Conservation (phyloP, 176 grass and related monocot genomes). For the Musa troglodytarum region DNA sequence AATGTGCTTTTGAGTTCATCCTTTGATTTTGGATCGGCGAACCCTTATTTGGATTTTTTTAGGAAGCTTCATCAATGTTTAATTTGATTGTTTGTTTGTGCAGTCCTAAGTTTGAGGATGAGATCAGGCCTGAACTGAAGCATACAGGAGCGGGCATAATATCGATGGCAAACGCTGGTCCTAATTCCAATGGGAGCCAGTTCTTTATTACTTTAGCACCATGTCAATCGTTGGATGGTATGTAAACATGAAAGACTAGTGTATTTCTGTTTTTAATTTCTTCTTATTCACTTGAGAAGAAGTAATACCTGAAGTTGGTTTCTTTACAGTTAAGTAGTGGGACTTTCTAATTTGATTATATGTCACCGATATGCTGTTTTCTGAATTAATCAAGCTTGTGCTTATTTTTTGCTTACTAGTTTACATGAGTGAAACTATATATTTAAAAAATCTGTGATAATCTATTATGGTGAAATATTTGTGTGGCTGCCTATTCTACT, state of each 20-base stretch:
- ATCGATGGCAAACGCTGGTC: slow-evolving; percentile 92
- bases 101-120: slow-evolving; percentile 87
- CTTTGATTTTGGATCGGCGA: too few relatives aligned
- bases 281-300: not conserved
- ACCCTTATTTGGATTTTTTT: too few relatives aligned
- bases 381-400: too few relatives aligned
- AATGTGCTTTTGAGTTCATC: too few relatives aligned
- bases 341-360: not conserved
- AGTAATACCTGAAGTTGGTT: not conserved
- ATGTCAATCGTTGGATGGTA: slow-evolving; percentile 95
- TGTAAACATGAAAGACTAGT: not conserved
- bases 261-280: not conserved
- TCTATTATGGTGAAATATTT: too few relatives aligned
- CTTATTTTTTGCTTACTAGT: too few relatives aligned
- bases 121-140: slow-evolving; percentile 77
- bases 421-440: too few relatives aligned
- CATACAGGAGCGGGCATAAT: slow-evolving; percentile 90
- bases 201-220: slow-evolving; percentile 94
- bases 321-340: not conserved
- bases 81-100: slow-evolving; percentile 9
- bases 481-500: too few relatives aligned
- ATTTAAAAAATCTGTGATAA: too few relatives aligned
- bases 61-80: not conserved
- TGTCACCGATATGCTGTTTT: not conserved
- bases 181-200: slow-evolving; percentile 93